A percentile compares a stretch with the other conserved stretches of the same genome.
These are phyloP conservation scores for Saccharomyces hybrid DNA, from an alignment of 1,139 yeast genomes.

Conservation along the genomic window DNA sequence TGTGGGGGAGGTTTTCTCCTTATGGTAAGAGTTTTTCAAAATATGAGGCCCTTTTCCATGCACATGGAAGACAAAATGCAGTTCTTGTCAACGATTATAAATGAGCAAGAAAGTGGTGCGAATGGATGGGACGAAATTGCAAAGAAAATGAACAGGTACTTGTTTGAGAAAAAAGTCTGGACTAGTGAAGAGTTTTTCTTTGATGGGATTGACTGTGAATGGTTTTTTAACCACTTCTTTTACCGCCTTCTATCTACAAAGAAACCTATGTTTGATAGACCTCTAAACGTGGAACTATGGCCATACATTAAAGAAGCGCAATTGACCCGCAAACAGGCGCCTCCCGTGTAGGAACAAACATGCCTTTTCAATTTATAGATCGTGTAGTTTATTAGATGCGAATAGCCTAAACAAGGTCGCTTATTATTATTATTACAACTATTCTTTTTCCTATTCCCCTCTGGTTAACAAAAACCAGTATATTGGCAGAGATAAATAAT, in stretches of 20 bases:
- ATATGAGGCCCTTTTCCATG: background rate
- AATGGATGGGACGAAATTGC: background rate
- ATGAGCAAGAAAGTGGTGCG: background rate
- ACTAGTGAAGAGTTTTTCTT: background rate
- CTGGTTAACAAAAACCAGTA: background rate
- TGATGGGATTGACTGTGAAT: background rate
- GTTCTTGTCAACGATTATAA: background rate
- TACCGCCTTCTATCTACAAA: background rate
- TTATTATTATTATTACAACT: background rate
- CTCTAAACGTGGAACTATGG: background rate
- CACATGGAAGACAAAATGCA: background rate
- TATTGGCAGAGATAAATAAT: no score
- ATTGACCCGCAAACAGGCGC: background rate
- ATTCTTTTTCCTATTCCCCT: background rate
- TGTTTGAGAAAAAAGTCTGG: background rate
- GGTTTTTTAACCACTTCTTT: background rate
- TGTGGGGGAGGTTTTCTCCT: background rate
- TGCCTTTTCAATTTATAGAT: background rate
- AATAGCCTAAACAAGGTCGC: background rate
- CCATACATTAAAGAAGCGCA: background rate
- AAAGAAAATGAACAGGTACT: background rate
- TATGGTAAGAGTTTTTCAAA: background rate
- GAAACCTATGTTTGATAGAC: background rate
- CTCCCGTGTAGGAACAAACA: background rate
- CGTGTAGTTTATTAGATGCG: background rate